Conservation (phyloP, 495 filamentous ascomycete genomes). For the Penicillium ucsense region DNA sequence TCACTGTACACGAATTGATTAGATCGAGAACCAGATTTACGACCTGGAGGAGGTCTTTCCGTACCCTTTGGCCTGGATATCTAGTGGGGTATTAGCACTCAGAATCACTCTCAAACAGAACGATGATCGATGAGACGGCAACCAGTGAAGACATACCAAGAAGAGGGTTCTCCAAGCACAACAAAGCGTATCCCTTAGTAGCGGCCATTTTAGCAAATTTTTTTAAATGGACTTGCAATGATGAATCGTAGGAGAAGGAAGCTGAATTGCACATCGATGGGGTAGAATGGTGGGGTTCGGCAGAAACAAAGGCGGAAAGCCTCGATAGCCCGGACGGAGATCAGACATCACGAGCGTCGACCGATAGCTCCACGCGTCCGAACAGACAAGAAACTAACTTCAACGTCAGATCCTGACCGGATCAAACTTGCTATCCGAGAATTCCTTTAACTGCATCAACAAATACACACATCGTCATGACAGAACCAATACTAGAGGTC, state of each 20-base stretch:
- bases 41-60: slow-evolving; percentile 7
- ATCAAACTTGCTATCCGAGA: too few relatives aligned
- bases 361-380: neutral
- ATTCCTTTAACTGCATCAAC: neutral
- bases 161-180: slow-evolving; percentile 93
- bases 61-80: slow-evolving; percentile 83
- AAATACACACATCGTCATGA: slow-evolving; percentile 18
- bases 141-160: slow-evolving; percentile 54
- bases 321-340: slow-evolving; percentile 2
- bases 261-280: neutral
- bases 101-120: slow-evolving; percentile 3
- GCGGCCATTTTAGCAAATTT: slow-evolving; percentile 50
- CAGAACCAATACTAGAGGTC: slow-evolving; percentile 46
- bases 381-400: neutral
- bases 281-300: slow-evolving; percentile 17
- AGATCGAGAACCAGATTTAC: neutral
- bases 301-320: slow-evolving; percentile 12
- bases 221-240: neutral
- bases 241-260: neutral
- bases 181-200: slow-evolving; percentile 66
- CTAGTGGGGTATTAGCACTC: slow-evolving; percentile 33
- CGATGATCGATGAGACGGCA: neutral
- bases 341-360: slow-evolving; percentile 1
- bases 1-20: slow-evolving; percentile 25
- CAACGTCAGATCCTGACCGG: neutral